Percentiles rank a stretch among this genome's conserved stretches.
phyloP scores from a whole-genome alignment of 495 filamentous ascomycete genomes.

The Halenospora varia region DNA sequence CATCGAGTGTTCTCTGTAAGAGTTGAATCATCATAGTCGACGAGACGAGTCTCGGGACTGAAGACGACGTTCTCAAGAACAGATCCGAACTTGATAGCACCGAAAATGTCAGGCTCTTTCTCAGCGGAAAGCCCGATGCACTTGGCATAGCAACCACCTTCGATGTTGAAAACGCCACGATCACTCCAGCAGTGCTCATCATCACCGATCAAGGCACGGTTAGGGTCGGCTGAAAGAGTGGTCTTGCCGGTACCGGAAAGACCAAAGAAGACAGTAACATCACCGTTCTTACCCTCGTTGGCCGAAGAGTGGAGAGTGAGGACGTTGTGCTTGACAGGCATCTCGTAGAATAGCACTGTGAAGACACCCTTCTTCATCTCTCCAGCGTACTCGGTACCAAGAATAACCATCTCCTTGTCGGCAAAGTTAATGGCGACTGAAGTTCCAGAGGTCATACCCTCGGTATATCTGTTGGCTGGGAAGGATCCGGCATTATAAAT shows the following conservation, averaged over 20 bases:
- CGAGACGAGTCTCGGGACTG: slow-evolving; percentile 79
- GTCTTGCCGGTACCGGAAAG: slow-evolving; percentile 99
- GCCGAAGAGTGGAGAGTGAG: slow-evolving; percentile 94
- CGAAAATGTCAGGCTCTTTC: slow-evolving; percentile 98
- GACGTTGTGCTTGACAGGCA: slow-evolving; percentile 99
- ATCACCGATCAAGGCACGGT: slow-evolving; percentile 93
- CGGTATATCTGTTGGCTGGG: slow-evolving; percentile 96
- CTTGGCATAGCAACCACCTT: slow-evolving; percentile 99
- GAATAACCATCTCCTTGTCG: slow-evolving; percentile 96
- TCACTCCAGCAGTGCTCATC: slow-evolving; percentile 99
- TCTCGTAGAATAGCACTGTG: slow-evolving; percentile 99
- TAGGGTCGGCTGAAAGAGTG: slow-evolving; percentile 93
- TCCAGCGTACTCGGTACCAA: slow-evolving; percentile 97
- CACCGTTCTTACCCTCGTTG: slow-evolving; percentile 82
- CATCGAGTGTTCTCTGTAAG: slow-evolving; percentile 97
- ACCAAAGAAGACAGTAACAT: slow-evolving; percentile 98
- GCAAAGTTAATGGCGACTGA: slow-evolving; percentile 86
- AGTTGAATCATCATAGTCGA: slow-evolving; percentile 92
- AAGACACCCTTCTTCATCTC: slow-evolving; percentile 99
- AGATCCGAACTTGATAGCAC: slow-evolving; percentile 93
- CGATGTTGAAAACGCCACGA: slow-evolving; percentile 96
- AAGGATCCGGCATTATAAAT: slow-evolving; percentile 99
- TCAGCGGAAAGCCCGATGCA: slow-evolving; percentile 95
- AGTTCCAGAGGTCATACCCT: slow-evolving; percentile 94
- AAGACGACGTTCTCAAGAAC: slow-evolving; percentile 99